A percentile compares a stretch with the other conserved stretches of the same genome.
These are phyloP conservation scores for Leccinum pachyderme DNA, from an alignment of 1,284 basidiomycete genomes.

Conservation along the genomic window DNA sequence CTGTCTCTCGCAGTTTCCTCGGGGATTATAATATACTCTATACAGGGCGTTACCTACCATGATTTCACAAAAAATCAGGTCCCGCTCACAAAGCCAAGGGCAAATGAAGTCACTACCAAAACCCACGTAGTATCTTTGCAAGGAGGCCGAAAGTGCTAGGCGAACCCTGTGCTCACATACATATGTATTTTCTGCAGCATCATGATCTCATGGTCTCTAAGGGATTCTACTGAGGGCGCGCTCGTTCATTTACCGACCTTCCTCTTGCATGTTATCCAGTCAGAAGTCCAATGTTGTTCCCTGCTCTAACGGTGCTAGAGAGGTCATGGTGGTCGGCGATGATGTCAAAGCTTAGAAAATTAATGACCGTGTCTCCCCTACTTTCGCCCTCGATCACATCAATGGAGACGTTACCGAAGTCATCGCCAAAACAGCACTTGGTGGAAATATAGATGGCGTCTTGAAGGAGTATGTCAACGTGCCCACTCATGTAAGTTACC, in stretches of 20 bases:
- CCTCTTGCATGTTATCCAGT: not conserved
- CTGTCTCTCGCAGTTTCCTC: slow-evolving; percentile 1
- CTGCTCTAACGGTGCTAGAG: slow-evolving; percentile 62
- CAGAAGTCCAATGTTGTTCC: slow-evolving; percentile 43
- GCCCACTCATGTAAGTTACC: slow-evolving; percentile 39
- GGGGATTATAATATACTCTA: not conserved
- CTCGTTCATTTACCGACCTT: not conserved
- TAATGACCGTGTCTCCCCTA: slow-evolving; percentile 56
- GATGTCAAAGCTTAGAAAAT: slow-evolving; percentile 49
- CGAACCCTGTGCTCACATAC: not conserved
- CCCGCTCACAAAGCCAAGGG: slow-evolving; percentile 34
- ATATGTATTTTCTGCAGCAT: slow-evolving; percentile 28
- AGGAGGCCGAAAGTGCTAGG: slow-evolving; percentile 16
- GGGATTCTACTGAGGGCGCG: slow-evolving; percentile 33
- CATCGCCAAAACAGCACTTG: slow-evolving; percentile 39
- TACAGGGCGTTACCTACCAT: slow-evolving; percentile 22
- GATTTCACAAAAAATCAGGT: slow-evolving; percentile 33
- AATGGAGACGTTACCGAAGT: slow-evolving; percentile 38
- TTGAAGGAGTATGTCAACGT: slow-evolving; percentile 53
- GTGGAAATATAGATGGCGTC: slow-evolving; percentile 53
- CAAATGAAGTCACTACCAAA: slow-evolving; percentile 47
- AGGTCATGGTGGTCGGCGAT: slow-evolving; percentile 52
- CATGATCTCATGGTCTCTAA: slow-evolving; percentile 43
- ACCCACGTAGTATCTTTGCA: slow-evolving; percentile 53
- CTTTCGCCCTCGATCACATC: slow-evolving; percentile 42